Evolutionary conservation across 768 basidiomycete species (phyloP).

Genomic region (Calocybe indica): DNA sequence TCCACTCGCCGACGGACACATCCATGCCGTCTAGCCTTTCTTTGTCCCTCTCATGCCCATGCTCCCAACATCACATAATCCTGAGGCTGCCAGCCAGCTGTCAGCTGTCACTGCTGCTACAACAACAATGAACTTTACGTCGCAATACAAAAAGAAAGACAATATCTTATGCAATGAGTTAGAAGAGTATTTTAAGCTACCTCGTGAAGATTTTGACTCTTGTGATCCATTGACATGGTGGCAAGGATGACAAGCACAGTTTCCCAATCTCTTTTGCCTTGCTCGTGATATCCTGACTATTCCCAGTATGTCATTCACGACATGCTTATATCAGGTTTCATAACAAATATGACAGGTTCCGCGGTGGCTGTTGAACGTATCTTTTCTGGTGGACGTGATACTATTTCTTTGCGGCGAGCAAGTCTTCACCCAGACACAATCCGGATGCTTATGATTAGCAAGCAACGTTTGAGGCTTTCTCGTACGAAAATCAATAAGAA

Average conservation of each 20-base stretch:
- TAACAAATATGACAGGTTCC: neutral
- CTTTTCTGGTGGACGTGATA: slow-evolving; percentile 3
- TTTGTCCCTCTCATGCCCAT: too few relatives aligned
- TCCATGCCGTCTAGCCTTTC: too few relatives aligned
- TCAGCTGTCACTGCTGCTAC: neutral
- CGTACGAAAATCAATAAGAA: too few relatives aligned
- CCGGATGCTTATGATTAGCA: too few relatives aligned
- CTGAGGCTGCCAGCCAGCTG: too few relatives aligned
- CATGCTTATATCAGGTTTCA: neutral
- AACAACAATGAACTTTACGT: slow-evolving; percentile 1
- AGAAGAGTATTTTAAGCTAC: slow-evolving; percentile 16
- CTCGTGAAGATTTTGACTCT: slow-evolving; percentile 17
- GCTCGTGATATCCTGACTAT: slow-evolving; percentile 1
- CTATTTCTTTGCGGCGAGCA: neutral
- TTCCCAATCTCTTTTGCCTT: slow-evolving; percentile 4
- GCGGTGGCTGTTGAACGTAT: slow-evolving; percentile 2
- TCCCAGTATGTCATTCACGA: neutral
- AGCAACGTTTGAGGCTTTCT: too few relatives aligned
- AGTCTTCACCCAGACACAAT: neutral
- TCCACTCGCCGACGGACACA: too few relatives aligned
- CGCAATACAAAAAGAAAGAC: neutral
- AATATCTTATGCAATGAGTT: slow-evolving; percentile 12
- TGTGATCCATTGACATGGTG: slow-evolving; percentile 27
- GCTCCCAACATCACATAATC: neutral
- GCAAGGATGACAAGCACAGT: slow-evolving; percentile 5